Evolutionary conservation across 177 flowering plant genomes (phyloP).

Genomic region (Vitis hybrid): DNA sequence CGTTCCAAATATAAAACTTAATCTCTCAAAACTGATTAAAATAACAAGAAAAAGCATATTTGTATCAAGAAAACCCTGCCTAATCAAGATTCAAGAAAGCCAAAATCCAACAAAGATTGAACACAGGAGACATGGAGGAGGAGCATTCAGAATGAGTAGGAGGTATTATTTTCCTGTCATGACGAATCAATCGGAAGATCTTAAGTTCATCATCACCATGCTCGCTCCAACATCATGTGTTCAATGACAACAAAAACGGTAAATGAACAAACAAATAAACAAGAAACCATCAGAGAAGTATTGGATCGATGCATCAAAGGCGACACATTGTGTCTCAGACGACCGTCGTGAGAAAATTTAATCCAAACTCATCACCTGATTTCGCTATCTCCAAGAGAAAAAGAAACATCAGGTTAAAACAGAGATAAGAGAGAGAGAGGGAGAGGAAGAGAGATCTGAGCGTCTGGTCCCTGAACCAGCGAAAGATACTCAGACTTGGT

Average conservation of each 20-base stretch:
- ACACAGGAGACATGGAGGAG: too few species aligned
- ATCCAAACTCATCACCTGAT: conserved; percentile 43
- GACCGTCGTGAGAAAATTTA: conserved; percentile 58
- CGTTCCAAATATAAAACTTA: background rate
- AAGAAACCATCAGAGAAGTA: conserved; percentile 37
- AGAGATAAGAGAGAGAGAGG: background rate
- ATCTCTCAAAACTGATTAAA: background rate
- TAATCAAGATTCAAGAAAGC: background rate
- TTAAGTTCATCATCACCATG: conserved; percentile 14
- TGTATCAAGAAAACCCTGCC: background rate
- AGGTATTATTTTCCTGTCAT: conserved; percentile 16
- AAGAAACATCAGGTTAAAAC: background rate
- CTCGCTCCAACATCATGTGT: background rate
- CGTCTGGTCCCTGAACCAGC: too few species aligned
- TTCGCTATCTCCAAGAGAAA: background rate
- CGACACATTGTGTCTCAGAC: conserved; percentile 42
- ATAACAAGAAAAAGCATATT: background rate
- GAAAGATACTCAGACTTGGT: too few species aligned
- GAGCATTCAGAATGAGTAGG: conserved; percentile 16
- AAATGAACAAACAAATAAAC: background rate
- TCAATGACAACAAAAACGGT: background rate
- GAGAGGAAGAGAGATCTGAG: background rate
- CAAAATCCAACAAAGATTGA: background rate
- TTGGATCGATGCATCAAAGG: conserved; percentile 31
- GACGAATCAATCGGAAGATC: conserved; percentile 8